Base-by-base conservation (phyloP, 2,329 filamentous ascomycete species). In the Leptodontidium sp. region DNA sequence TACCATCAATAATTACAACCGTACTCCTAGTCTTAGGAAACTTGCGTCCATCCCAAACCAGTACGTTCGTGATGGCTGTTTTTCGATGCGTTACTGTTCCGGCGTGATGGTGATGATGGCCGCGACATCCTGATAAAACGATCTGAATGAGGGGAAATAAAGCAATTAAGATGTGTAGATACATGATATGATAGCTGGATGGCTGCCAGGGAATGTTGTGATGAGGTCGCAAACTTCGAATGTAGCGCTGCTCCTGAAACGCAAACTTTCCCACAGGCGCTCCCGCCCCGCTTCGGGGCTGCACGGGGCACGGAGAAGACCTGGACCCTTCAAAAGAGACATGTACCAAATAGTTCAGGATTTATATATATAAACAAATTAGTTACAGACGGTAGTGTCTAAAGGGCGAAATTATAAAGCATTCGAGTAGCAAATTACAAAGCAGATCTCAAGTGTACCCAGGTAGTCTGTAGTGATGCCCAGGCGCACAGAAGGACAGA, bases 31-130 rank as follows among this genome's bases (percentile, higher is more conserved):
- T 15, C 14, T 15, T 32, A 8, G 45, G 26, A 32, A 63, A 63
- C n/a, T 63, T 63, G 6, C 6, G 21, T 7, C 61, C 61, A 15
- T 63, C 61, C 45, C 45, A 63, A 9, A 52, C 47, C 9, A 21
- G 61, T 1, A 63, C 61, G n/a, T 63, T 63, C 7, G 61, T 63
- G 29, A 63, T 63, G 45, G 61, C 61, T 21, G 47, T 52, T 50
- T 63, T 63, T 15, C 14, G 47, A 17, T 38, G 49, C 12, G 24
- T 12, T 63, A 24, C 45, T 14, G 61, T 15, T 24, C 59, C 29
- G 15, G 8, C 15, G 24, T 62, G 59, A 21, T 49, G 43, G 6
- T 62, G 24, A 21, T 47, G 24, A 12, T 47, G 59, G 29, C 43
- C 59, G 47, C 21, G 29, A 50, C 59, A 62, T 35, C 24, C 40